phyloP scores from a whole-genome alignment of 768 basidiomycete species.

The Pholiota molesta region DNA sequence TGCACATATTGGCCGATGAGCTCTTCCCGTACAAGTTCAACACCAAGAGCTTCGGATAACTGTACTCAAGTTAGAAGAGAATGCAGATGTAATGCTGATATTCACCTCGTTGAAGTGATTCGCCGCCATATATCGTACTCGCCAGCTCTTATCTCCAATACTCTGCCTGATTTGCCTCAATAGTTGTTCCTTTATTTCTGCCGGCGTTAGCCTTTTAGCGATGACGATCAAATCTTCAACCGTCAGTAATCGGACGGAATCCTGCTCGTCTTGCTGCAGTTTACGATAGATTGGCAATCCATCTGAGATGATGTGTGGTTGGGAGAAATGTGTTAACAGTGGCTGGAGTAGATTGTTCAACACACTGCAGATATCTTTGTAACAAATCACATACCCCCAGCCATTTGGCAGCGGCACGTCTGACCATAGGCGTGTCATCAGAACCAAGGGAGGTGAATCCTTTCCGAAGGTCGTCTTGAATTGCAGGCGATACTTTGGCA shows the following conservation, averaged over 20 bases:
- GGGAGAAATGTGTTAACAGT: conserved; percentile 76
- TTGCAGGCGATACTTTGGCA: conserved; percentile 65
- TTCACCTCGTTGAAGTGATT: conserved; percentile 93
- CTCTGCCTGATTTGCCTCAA: conserved; percentile 86
- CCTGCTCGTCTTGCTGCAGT: conserved; percentile 95
- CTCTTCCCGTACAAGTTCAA: conserved; percentile 91
- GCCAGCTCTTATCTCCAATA: conserved; percentile 96
- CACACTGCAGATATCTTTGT: conserved; percentile 1
- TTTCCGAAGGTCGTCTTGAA: conserved; percentile 89
- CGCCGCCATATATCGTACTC: conserved; percentile 98
- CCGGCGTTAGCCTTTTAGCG: conserved; percentile 78
- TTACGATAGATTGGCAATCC: conserved; percentile 91
- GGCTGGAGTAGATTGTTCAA: conserved; percentile 49
- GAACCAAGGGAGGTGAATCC: conserved; percentile 79
- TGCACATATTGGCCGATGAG: conserved; percentile 91
- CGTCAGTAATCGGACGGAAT: conserved; percentile 94
- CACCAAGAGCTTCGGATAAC: conserved; percentile 91
- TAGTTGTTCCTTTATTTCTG: conserved; percentile 91
- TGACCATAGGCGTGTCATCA: conserved; percentile 99
- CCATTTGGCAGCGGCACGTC: conserved; percentile 94
- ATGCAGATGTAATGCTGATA: not conserved
- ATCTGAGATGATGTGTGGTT: conserved; percentile 82
- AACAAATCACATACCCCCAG: conserved; percentile 72
- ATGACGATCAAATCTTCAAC: conserved; percentile 96
- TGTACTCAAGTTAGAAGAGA: conserved; percentile 30